Conservation (phyloP, 139 green algal species). For the Picochlorum sp. region DNA sequence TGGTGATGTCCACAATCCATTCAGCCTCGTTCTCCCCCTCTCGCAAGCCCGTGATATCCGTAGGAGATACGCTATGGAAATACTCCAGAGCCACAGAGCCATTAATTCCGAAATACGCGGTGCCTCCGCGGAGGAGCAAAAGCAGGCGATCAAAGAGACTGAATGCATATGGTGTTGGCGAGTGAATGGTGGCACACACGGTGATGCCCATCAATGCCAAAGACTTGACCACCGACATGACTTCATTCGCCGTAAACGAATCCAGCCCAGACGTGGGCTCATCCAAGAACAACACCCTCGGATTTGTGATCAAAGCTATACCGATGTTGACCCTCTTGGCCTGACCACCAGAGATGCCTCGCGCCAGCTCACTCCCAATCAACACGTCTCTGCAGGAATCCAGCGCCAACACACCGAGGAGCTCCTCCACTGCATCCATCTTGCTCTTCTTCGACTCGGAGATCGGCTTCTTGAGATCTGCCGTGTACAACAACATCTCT, state of each 20-base stretch:
- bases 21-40: conserved; percentile 40
- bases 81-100: conserved; percentile 30
- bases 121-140: conserved; percentile 41
- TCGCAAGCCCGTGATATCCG: conserved; percentile 3
- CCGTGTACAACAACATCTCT: conserved; percentile 76
- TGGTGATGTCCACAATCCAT: conserved; percentile 46
- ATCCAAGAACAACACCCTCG: conserved; percentile 59
- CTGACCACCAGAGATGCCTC: conserved; percentile 25
- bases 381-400: conserved; percentile 20
- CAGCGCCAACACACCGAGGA: conserved; percentile 43
- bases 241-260: conserved; percentile 58
- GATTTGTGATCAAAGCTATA: conserved; percentile 48
- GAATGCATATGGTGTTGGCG: conserved; percentile 48
- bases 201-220: conserved; percentile 48
- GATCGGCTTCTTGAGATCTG: conserved; percentile 54
- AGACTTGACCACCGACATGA: conserved; percentile 40
- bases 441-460: conserved; percentile 39
- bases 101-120: conserved; percentile 49
- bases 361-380: conserved; percentile 20
- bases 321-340: conserved; percentile 47
- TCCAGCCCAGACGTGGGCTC: conserved; percentile 63
- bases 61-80: conserved; percentile 29
- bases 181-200: conserved; percentile 59
- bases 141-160: conserved; percentile 54
- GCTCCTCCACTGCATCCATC: conserved; percentile 42